A percentile compares a stretch with the other conserved stretches of the same genome.
Conservation (phyloP, 2,329 filamentous ascomycete species). For the Claviceps arundinis region DNA sequence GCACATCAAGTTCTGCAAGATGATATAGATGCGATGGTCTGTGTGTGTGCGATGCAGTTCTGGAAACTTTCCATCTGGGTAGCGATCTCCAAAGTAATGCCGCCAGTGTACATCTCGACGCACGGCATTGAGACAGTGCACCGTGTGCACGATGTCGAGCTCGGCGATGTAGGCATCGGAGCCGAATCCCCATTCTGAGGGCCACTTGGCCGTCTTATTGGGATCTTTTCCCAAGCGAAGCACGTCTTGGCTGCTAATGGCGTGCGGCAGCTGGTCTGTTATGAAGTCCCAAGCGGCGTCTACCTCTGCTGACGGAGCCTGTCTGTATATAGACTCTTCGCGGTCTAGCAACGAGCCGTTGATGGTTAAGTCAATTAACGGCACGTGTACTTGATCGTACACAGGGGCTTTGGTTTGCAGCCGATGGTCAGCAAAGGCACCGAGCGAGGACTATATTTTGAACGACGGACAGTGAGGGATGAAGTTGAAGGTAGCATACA, state of each 20-base stretch:
- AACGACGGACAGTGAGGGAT: no score
- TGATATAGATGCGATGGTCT: slow-evolving; percentile 8
- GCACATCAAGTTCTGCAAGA: slow-evolving; percentile 11
- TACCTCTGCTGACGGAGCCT: slow-evolving; percentile 9
- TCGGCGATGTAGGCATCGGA: slow-evolving; percentile 19
- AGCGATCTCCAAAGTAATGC: slow-evolving; percentile 2
- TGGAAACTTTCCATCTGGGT: slow-evolving; percentile 4
- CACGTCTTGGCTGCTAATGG: slow-evolving; percentile 15
- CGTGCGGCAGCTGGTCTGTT: slow-evolving; percentile 2
- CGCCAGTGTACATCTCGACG: slow-evolving; percentile 7
- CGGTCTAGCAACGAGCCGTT: not conserved
- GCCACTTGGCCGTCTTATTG: slow-evolving; percentile 11
- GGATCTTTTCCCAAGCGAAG: slow-evolving; percentile 18
- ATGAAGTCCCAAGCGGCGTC: slow-evolving; percentile 12
- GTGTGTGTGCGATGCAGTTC: slow-evolving; percentile 7
- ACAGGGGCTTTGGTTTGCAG: not conserved
- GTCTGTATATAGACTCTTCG: slow-evolving; percentile 6
- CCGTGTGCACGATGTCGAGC: slow-evolving; percentile 16
- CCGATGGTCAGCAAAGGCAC: no score
- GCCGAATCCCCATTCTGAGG: slow-evolving; percentile 17
- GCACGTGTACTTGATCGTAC: not conserved
- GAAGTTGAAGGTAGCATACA: not conserved
- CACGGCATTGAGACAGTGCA: slow-evolving; percentile 12
- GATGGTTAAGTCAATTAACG: not conserved
- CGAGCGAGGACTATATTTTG: no score